These are phyloP conservation scores for Metschnikowia continentalis DNA, from an alignment of 805 yeast species.

Conservation along the genomic window DNA sequence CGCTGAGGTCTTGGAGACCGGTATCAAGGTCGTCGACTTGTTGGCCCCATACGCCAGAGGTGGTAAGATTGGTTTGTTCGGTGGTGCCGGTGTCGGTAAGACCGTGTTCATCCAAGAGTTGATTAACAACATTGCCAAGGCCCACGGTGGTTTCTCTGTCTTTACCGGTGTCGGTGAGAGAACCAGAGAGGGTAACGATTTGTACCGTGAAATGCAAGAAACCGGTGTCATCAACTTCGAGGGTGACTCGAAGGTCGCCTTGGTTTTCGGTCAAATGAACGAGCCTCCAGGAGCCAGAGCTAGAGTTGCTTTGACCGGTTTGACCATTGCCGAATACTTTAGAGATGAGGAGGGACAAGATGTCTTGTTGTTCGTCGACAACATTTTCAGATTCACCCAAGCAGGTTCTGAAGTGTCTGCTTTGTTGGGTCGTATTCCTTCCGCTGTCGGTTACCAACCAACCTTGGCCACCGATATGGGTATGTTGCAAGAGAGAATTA, in stretches of 20 bases:
- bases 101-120: slow-evolving; percentile 99
- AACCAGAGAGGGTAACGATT: slow-evolving; percentile 99
- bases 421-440: slow-evolving; percentile 99
- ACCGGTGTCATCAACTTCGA: slow-evolving; percentile 99
- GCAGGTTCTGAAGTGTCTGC: slow-evolving; percentile 99
- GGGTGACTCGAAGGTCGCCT: slow-evolving; percentile 99
- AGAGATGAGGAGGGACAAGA: slow-evolving; percentile 99
- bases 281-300: slow-evolving; percentile 99
- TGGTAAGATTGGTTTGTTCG: slow-evolving; percentile 99
- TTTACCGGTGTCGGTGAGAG: slow-evolving; percentile 99
- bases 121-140: slow-evolving; percentile 99
- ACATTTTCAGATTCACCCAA: slow-evolving; percentile 99
- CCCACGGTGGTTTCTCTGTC: slow-evolving; percentile 99
- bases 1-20: slow-evolving; percentile 98
- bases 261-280: slow-evolving; percentile 99
- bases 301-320: slow-evolving; percentile 99
- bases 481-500: slow-evolving; percentile 99
- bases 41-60: slow-evolving; percentile 99
- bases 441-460: slow-evolving; percentile 99
- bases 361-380: slow-evolving; percentile 98
- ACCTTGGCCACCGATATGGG: slow-evolving; percentile 99
- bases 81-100: slow-evolving; percentile 99
- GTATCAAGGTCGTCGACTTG: slow-evolving; percentile 99
- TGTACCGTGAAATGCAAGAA: slow-evolving; percentile 99
- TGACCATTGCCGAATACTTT: slow-evolving; percentile 99